Base-by-base conservation (phyloP, 306 rosid genomes). In the Pyrus pyrifolia region DNA sequence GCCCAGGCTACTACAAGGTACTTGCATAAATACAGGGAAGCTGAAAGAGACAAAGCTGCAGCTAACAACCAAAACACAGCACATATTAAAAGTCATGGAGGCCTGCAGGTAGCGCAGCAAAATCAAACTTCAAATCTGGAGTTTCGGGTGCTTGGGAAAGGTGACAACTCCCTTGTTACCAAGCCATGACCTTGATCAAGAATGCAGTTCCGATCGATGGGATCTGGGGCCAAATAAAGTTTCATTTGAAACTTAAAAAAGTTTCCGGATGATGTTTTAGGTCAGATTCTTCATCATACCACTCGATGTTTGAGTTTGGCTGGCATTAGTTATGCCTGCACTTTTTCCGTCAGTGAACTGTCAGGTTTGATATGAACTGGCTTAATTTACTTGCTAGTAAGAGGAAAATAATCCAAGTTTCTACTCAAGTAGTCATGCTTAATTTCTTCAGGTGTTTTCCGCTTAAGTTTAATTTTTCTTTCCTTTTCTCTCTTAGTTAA, bases 1-100 rank as follows among this genome's bases (percentile, higher is more conserved):
- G 90, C 97, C 58, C 91, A 88, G 52, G 91, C 87, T 65, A 80
- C 86, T 6, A 59, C 65, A 9, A 79, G 78, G 73, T 93, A 88
- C 71, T 85, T 93, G 70, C 70, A 85, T 71, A 91, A 85, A 66
- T 85, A 70, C 75, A 82, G 97, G 69, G 86, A 75, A 38, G 82
- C 89, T 71, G 90, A 90, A 45, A 82, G 81, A 74, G 80, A 76
- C 55, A 88, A 70, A 76, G 33, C 44, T 77, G 38, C 53, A 13
- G 57, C 30, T 46, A 23, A 23, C 61, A 51, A 61, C 38, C 70
- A 64, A 60, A 29, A 46, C 51, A 59, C 25, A 69, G 22, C 33
- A 60, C 31, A 62, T 25, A 62, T 22, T 22, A 11, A 5, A 0
- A 51, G 55, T 49, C 21, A 49, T 49, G 55, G 55, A 49, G 55